These are phyloP conservation scores for Alternaria rosae DNA, from an alignment of 2,329 filamentous ascomycete genomes.

Conservation along the genomic window DNA sequence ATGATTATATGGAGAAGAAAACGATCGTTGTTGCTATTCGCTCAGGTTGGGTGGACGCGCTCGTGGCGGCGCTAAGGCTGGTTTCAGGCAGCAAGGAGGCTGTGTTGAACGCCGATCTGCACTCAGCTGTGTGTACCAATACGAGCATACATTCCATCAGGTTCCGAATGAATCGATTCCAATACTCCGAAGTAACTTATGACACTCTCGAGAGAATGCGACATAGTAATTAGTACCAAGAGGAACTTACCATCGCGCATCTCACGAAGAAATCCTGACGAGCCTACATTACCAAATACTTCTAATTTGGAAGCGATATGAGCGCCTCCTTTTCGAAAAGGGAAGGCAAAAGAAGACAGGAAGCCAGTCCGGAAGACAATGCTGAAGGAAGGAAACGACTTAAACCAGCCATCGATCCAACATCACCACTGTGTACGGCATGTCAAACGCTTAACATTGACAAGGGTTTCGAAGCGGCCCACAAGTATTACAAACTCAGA, in stretches of 20 bases:
- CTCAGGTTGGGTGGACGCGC: not conserved
- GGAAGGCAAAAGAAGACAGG: not conserved
- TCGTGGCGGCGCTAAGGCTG: not conserved
- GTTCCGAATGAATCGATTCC: not conserved
- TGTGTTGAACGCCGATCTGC: not conserved
- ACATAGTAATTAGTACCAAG: not conserved
- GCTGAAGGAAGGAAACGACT: not conserved
- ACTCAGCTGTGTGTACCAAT: not conserved
- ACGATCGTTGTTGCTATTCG: not conserved
- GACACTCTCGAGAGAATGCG: too few species aligned
- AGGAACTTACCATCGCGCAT: not conserved
- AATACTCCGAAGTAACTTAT: not conserved
- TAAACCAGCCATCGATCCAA: not conserved
- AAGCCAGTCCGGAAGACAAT: not conserved
- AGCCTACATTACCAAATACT: not conserved
- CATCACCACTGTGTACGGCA: not conserved
- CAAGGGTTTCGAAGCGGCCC: constrained; percentile 2
- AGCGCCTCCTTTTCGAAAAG: not conserved
- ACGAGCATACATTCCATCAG: not conserved
- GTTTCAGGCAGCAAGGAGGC: not conserved
- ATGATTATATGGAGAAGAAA: not conserved
- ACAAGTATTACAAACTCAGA: not conserved
- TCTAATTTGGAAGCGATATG: not conserved
- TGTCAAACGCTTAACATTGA: constrained; percentile 12
- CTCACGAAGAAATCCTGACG: not conserved